These are phyloP conservation scores for Fraxinus sp. DNA, from an alignment of 305 asterid species.

Conservation along the genomic window DNA sequence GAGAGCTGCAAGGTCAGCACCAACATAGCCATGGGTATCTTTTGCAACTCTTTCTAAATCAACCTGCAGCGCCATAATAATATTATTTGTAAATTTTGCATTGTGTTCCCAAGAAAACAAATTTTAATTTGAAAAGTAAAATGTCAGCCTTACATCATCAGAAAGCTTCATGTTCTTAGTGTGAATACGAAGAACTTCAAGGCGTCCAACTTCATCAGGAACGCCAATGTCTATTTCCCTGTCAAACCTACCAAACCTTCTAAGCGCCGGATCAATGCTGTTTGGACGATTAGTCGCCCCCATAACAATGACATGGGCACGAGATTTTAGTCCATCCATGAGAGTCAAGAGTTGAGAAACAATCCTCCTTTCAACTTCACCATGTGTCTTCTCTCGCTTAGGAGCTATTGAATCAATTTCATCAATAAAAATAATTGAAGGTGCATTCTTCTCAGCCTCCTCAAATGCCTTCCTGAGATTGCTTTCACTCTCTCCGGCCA, in stretches of 20 bases:
- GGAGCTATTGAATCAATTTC: slow-evolving; percentile 61
- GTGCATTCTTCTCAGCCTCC: slow-evolving; percentile 58
- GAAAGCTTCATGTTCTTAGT: slow-evolving; percentile 52
- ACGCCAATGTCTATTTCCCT: slow-evolving; percentile 53
- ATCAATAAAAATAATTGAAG: slow-evolving; percentile 50
- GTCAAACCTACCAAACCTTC: slow-evolving; percentile 60
- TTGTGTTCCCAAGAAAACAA: neutral
- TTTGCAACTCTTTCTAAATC: slow-evolving; percentile 56
- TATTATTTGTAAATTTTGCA: neutral
- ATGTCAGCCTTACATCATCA: slow-evolving; percentile 36
- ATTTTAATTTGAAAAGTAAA: slow-evolving; percentile 2
- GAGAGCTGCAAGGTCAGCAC: slow-evolving; percentile 70
- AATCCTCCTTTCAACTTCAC: slow-evolving; percentile 60
- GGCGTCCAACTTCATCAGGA: slow-evolving; percentile 58
- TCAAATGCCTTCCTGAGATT: slow-evolving; percentile 54
- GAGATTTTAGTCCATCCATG: slow-evolving; percentile 59
- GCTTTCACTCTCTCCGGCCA: slow-evolving; percentile 61
- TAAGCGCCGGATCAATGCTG: slow-evolving; percentile 58
- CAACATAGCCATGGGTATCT: slow-evolving; percentile 64
- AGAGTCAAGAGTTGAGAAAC: slow-evolving; percentile 56
- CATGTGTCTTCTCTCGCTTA: slow-evolving; percentile 47
- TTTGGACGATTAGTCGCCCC: slow-evolving; percentile 59
- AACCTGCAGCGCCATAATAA: slow-evolving; percentile 35
- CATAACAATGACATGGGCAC: slow-evolving; percentile 56
- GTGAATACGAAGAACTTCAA: slow-evolving; percentile 51